Base-by-base conservation (phyloP, 2,329 filamentous ascomycete genomes). In the Trichothecium roseum region DNA sequence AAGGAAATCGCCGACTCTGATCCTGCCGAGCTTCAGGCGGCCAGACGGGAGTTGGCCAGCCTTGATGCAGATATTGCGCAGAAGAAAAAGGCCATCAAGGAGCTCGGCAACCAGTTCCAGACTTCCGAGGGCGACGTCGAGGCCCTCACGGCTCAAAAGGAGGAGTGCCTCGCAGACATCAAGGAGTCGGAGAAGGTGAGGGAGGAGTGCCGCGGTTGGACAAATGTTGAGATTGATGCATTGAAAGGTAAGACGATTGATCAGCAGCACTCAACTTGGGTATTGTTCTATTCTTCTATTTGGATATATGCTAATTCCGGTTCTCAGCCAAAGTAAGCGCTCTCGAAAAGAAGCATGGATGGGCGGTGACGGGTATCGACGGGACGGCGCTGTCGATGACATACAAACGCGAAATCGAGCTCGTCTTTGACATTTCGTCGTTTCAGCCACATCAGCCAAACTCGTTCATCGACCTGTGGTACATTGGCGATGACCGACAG, bases 191-290 rank as follows among this genome's bases (percentile, higher is more conserved):
- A 95, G 55, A 79, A 78, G 43, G 68, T 93, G 18, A 75, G 84
- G 42, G 87, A 95, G 54, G 84, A 94, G 49, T 94, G 83, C 53
- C 78, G 88, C 36, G 88, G 89, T 28, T 95, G 88, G 81, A 89
- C 81, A 38, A 75, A 80, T 35, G 78, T 72, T 18, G 91, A 96
- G 58, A 84, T 96, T 43, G 72, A 72, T 43, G 64, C 66, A 28
- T 66, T 94, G n/a, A 87, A 88, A 70, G 73, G 83, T 84, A 68
- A 20, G 51, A 24, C 10, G 20, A n/a, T 10, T 24, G 20, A 24
- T 6, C 10, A 24, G 20, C 10, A 24, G 24, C 14, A 6, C n/a
- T n/a, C n/a, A n/a, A n/a, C n/a, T n/a, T n/a, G n/a, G n/a, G n/a
- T n/a, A n/a, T n/a, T n/a, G n/a, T n/a, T n/a, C n/a, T n/a, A n/a